Evolutionary conservation across 352 stramenopile genomes (phyloP).

Genomic region (Globisporangium mamillatum): DNA sequence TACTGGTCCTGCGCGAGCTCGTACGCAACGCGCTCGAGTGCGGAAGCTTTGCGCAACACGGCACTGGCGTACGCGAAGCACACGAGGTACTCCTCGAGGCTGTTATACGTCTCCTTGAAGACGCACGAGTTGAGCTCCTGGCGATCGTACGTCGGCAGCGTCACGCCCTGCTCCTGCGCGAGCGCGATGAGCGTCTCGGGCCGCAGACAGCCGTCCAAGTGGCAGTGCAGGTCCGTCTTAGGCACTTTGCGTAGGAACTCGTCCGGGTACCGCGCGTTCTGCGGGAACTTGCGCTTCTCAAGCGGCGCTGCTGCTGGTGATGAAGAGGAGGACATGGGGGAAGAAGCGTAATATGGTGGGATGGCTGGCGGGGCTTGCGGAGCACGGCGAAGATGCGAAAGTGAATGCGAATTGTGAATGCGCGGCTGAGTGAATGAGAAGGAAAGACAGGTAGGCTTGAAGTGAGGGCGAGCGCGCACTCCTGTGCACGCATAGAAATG

Average conservation of each 20-base stretch:
- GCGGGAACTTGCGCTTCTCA: constrained; percentile 32
- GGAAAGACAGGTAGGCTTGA: too few species aligned
- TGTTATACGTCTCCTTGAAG: constrained; percentile 83
- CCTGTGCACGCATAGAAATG: too few species aligned
- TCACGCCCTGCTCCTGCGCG: constrained; percentile 61
- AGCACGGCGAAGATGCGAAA: too few species aligned
- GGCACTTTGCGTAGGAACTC: constrained; percentile 69
- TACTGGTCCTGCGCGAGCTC: constrained; percentile 84
- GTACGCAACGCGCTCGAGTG: constrained; percentile 83
- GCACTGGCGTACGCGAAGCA: constrained; percentile 79
- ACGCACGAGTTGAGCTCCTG: constrained; percentile 50
- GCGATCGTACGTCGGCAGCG: constrained; percentile 76
- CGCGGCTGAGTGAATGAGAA: too few species aligned
- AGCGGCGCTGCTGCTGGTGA: neutral
- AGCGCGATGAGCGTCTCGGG: constrained; percentile 83
- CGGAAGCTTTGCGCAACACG: constrained; percentile 52
- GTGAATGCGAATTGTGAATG: too few species aligned
- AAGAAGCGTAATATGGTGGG: neutral
- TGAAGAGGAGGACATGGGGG: neutral
- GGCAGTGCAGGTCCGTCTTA: constrained; percentile 86
- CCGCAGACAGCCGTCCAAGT: constrained; percentile 83
- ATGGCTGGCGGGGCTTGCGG: neutral
- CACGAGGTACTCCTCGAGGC: constrained; percentile 79
- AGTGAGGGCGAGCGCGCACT: too few species aligned
- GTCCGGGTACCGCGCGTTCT: constrained; percentile 58